Percentiles rank a stretch among this genome's conserved stretches.
Conservation (phyloP, 2,329 filamentous ascomycete species). For the Fragosphaeria purpurea region DNA sequence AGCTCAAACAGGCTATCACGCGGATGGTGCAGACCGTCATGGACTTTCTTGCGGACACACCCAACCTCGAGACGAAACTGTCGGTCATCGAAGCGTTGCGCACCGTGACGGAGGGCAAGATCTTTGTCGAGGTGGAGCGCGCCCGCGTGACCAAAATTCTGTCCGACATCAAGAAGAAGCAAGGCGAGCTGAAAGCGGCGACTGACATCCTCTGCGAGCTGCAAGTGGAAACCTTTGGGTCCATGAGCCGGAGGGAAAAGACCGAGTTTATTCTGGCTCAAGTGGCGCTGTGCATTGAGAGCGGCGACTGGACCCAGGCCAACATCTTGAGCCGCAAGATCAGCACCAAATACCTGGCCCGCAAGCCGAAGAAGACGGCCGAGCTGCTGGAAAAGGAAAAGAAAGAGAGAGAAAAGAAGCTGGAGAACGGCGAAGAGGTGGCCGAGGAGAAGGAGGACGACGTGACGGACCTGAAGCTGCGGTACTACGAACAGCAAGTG, state of each 20-base stretch:
- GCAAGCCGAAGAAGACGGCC: conserved; percentile 81
- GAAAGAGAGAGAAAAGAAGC: conserved; percentile 80
- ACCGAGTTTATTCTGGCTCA: conserved; percentile 97
- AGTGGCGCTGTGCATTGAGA: conserved; percentile 89
- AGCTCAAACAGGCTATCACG: conserved; percentile 97
- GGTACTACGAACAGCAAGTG: conserved; percentile 96
- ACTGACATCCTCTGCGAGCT: conserved; percentile 92
- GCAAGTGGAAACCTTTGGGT: conserved; percentile 97
- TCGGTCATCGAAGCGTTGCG: conserved; percentile 89
- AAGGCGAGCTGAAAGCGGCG: conserved; percentile 83
- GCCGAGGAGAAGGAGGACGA: conserved; percentile 73
- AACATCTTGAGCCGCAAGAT: conserved; percentile 93
- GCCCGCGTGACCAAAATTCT: conserved; percentile 90
- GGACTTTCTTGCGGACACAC: conserved; percentile 78
- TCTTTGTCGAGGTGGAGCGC: conserved; percentile 97
- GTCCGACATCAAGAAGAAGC: conserved; percentile 93
- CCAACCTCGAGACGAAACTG: conserved; percentile 77
- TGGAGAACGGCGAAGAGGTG: conserved; percentile 68
- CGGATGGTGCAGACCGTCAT: conserved; percentile 99
- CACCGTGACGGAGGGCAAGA: conserved; percentile 98
- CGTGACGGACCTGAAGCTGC: conserved; percentile 90
- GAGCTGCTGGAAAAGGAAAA: conserved; percentile 86
- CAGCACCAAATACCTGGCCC: conserved; percentile 81
- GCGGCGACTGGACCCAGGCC: conserved; percentile 91
- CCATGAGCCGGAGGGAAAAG: conserved; percentile 95